Evolutionary conservation across 164 flowering plant genomes (phyloP).

Genomic region (Sextonia rubra): DNA sequence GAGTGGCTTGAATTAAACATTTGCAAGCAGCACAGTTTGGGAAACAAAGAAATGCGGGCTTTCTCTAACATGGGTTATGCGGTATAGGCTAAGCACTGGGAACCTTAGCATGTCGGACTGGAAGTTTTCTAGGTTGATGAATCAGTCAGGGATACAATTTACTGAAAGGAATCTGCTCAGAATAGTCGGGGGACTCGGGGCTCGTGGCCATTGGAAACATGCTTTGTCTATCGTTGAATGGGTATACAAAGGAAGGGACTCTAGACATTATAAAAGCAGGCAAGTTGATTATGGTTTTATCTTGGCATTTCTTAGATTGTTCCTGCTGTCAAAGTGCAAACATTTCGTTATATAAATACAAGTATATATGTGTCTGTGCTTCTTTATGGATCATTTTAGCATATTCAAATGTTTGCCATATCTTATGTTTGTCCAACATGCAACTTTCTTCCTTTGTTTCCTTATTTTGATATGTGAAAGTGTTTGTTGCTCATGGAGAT

Average conservation of each 20-base stretch:
- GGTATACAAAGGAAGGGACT: slow-evolving; percentile 54
- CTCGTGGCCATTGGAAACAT: slow-evolving; percentile 57
- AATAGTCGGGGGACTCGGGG: slow-evolving; percentile 68
- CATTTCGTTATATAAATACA: neutral
- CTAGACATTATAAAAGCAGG: slow-evolving; percentile 69
- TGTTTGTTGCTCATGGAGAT: neutral
- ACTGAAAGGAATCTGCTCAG: slow-evolving; percentile 68
- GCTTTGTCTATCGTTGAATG: slow-evolving; percentile 83
- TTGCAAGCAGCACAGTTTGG: neutral
- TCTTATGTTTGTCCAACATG: neutral
- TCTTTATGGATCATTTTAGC: too few relatives aligned
- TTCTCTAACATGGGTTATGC: neutral
- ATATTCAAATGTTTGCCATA: neutral
- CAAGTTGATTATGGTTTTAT: slow-evolving; percentile 10
- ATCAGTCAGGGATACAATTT: slow-evolving; percentile 60
- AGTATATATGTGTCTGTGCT: neutral
- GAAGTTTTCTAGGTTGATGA: slow-evolving; percentile 87
- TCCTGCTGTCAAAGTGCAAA: neutral
- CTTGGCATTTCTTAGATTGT: neutral
- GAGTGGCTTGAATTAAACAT: neutral
- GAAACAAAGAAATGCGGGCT: neutral
- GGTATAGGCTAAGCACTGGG: slow-evolving; percentile 48
- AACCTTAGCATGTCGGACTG: slow-evolving; percentile 57
- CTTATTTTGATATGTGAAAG: neutral
- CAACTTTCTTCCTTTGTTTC: neutral